Evolutionary conservation across 805 yeast species (phyloP).

Genomic region (Kodamaea lidongshanica): DNA sequence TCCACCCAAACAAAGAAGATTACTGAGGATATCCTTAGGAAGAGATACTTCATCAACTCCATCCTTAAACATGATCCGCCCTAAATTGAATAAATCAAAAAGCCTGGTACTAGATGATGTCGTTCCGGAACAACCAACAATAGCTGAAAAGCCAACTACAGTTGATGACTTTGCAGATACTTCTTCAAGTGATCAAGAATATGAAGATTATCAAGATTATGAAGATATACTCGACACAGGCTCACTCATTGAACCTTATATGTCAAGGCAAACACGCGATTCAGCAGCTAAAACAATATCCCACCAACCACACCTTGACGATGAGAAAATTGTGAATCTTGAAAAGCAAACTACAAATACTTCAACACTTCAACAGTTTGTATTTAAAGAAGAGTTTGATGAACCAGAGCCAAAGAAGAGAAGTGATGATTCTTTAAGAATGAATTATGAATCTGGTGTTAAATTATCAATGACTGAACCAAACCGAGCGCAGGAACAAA

Average conservation of each 20-base stretch:
- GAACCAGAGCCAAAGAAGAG: too few relatives aligned
- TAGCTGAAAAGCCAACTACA: constrained; percentile 14
- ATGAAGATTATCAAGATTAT: constrained; percentile 4
- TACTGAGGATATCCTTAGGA: constrained; percentile 5
- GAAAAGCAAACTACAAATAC: too few relatives aligned
- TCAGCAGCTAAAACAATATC: too few relatives aligned
- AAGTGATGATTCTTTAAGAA: too few relatives aligned
- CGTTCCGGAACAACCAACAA: background rate
- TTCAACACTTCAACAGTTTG: constrained; percentile 11
- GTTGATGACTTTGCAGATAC: constrained; percentile 38
- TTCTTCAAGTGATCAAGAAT: constrained; percentile 12
- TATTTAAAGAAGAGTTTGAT: constrained; percentile 28
- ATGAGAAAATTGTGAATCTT: too few relatives aligned
- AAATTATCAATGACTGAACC: too few relatives aligned
- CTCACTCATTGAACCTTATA: too few relatives aligned
- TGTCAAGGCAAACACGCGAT: too few relatives aligned
- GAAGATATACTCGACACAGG: constrained; percentile 1
- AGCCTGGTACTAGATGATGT: constrained; percentile 12
- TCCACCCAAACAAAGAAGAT: constrained; percentile 1
- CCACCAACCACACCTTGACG: too few relatives aligned
- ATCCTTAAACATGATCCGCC: constrained; percentile 12
- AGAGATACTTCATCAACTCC: constrained; percentile 8
- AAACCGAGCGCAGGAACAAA: too few relatives aligned
- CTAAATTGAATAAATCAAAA: constrained; percentile 17
- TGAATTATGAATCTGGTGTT: too few relatives aligned